These are phyloP conservation scores for Claviceps pusilla DNA, from an alignment of 2,329 filamentous ascomycete species.

Conservation along the genomic window DNA sequence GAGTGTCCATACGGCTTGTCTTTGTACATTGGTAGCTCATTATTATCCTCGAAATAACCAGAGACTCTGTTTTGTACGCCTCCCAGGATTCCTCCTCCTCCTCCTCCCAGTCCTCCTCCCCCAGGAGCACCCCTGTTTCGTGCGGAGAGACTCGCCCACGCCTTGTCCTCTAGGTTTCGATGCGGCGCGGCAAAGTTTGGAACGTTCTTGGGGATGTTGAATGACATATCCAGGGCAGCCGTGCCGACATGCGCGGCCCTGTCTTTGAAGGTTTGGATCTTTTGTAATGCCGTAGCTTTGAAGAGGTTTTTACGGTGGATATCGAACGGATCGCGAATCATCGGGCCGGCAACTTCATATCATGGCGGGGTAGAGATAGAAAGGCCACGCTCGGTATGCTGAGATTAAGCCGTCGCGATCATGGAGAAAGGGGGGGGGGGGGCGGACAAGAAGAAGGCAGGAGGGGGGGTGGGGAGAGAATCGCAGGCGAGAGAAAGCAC, in stretches of 20 bases:
- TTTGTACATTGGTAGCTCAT: slow-evolving; percentile 82
- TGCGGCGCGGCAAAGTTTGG: slow-evolving; percentile 53
- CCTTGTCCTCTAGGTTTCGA: slow-evolving; percentile 48
- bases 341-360: slow-evolving; percentile 17
- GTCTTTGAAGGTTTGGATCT: slow-evolving; percentile 28
- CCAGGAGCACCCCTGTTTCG: slow-evolving; percentile 17
- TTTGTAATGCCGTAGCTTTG: slow-evolving; percentile 31
- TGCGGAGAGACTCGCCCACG: slow-evolving; percentile 39
- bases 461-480: no score
- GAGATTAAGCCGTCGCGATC: background rate
- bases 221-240: slow-evolving; percentile 44
- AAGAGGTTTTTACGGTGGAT: slow-evolving; percentile 30
- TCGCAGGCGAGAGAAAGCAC: slow-evolving; percentile 14
- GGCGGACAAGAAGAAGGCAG: no score
- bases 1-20: slow-evolving; percentile 82
- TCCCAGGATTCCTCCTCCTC: slow-evolving; percentile 26
- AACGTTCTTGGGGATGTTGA: slow-evolving; percentile 53
- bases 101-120: no score
- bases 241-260: slow-evolving; percentile 34
- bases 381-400: background rate
- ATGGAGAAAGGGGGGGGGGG: background rate
- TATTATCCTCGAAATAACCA: slow-evolving; percentile 43
- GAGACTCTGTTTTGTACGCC: slow-evolving; percentile 48
- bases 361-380: slow-evolving; percentile 3
- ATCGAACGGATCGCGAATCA: slow-evolving; percentile 32